These are phyloP conservation scores for Sungouiozyma ichnusensis DNA, from an alignment of 805 yeast species.

Conservation along the genomic window DNA sequence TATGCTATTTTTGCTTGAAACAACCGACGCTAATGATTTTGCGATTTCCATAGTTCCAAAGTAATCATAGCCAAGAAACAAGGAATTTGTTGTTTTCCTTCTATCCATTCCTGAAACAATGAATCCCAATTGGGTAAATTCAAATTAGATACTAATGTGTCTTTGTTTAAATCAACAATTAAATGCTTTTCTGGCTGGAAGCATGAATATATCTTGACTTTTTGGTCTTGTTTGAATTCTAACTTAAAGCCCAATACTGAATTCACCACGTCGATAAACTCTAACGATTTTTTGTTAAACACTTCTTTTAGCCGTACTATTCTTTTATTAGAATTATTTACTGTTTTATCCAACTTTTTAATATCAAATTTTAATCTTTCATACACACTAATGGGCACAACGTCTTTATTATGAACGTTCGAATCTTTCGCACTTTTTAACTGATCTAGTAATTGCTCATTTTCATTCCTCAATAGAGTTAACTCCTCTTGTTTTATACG, in stretches of 20 bases:
- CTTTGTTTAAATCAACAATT: slow-evolving; percentile 45
- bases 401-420: slow-evolving; percentile 12
- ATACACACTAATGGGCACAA: slow-evolving; percentile 52
- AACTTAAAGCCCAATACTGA: slow-evolving; percentile 62
- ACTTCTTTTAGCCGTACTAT: slow-evolving; percentile 42
- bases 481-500: slow-evolving; percentile 44
- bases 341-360: slow-evolving; percentile 35
- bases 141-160: slow-evolving; percentile 41
- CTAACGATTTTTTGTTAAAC: slow-evolving; percentile 56
- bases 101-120: slow-evolving; percentile 55
- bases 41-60: slow-evolving; percentile 47
- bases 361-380: slow-evolving; percentile 51
- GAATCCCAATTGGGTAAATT: slow-evolving; percentile 34
- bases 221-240: slow-evolving; percentile 50
- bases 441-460: slow-evolving; percentile 38
- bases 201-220: slow-evolving; percentile 45
- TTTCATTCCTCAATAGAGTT: slow-evolving; percentile 46
- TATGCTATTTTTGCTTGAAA: too few relatives aligned
- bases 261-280: slow-evolving; percentile 57
- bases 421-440: slow-evolving; percentile 8
- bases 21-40: neutral
- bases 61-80: slow-evolving; percentile 71
- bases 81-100: slow-evolving; percentile 58
- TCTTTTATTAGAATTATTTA: slow-evolving; percentile 42
- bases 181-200: slow-evolving; percentile 35